A percentile compares a stretch with the other conserved stretches of the same genome.
Evolutionary conservation across 1,139 yeast species (phyloP).

Genomic region (Meyerozyma elateridarum): DNA sequence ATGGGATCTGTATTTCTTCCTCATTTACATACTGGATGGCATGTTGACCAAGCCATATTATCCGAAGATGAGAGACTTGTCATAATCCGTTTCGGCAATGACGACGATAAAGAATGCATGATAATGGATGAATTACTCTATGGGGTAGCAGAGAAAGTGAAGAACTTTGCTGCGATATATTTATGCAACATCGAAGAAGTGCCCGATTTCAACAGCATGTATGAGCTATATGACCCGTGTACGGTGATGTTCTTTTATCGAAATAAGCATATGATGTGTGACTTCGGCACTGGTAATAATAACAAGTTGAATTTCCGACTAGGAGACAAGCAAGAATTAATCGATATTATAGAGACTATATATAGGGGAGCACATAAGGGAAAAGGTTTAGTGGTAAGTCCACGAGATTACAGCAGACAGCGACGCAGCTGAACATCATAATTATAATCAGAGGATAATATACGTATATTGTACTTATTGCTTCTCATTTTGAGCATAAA

Average conservation of each 20-base stretch:
- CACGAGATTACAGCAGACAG: conserved; percentile 50
- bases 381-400: conserved; percentile 85
- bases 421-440: conserved; percentile 11
- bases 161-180: conserved; percentile 84
- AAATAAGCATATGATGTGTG: conserved; percentile 97
- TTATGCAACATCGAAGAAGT: conserved; percentile 87
- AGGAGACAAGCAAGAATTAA: conserved; percentile 80
- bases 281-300: conserved; percentile 96
- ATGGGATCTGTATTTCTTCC: conserved; percentile 91
- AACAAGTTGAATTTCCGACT: conserved; percentile 82
- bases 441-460: conserved; percentile 10
- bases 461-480: conserved; percentile 12
- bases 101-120: conserved; percentile 75
- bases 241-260: conserved; percentile 90
- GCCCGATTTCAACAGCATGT: conserved; percentile 88
- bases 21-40: conserved; percentile 85
- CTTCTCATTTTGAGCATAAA: conserved; percentile 62
- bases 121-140: conserved; percentile 83
- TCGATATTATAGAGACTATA: conserved; percentile 85
- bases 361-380: conserved; percentile 92
- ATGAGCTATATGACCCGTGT: conserved; percentile 87
- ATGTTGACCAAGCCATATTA: conserved; percentile 91
- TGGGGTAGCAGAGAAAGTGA: conserved; percentile 75
- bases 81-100: conserved; percentile 83
- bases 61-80: conserved; percentile 85